phyloP scores from a whole-genome alignment of 140 eudicot genomes.

The Flaveria floridana region DNA sequence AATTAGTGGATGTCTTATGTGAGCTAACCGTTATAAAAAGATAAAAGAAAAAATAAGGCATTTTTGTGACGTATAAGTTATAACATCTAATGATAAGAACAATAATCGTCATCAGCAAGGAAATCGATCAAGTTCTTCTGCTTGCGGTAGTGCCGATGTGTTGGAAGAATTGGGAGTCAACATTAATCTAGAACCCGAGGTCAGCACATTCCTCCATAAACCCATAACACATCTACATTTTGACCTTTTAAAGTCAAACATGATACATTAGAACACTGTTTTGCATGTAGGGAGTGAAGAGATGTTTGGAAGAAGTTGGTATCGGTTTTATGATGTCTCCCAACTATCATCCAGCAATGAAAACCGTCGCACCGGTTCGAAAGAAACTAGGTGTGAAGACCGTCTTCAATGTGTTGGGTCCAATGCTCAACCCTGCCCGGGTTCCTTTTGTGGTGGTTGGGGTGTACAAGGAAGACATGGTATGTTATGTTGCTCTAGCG shows the following conservation, averaged over 20 bases:
- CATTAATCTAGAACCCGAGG: constrained; percentile 76
- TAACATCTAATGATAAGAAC: not conserved
- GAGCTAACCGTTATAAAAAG: too few species aligned
- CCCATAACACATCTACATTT: constrained; percentile 9
- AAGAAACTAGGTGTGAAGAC: constrained; percentile 76
- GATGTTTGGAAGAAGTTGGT: constrained; percentile 72
- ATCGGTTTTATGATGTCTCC: constrained; percentile 97
- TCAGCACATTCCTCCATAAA: constrained; percentile 21
- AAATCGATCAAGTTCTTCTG: constrained; percentile 87
- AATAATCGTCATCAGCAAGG: constrained; percentile 66
- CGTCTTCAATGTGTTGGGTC: constrained; percentile 75
- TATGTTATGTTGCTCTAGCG: constrained; percentile 25
- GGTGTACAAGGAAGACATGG: constrained; percentile 76
- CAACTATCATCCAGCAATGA: constrained; percentile 87
- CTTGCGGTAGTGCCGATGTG: constrained; percentile 96
- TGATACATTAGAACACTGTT: not conserved
- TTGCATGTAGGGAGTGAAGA: constrained; percentile 53
- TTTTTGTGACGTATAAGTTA: too few species aligned
- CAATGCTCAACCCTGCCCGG: constrained; percentile 86
- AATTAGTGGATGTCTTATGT: too few species aligned
- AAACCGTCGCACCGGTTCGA: constrained; percentile 70
- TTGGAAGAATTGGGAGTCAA: constrained; percentile 76
- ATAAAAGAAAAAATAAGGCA: too few species aligned
- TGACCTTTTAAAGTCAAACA: not conserved
- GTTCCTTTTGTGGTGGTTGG: constrained; percentile 82